Evolutionary conservation across 805 yeast species (phyloP), one percentile per base, ranked within the genome.

Genomic region (Ascoidea rubescens): DNA sequence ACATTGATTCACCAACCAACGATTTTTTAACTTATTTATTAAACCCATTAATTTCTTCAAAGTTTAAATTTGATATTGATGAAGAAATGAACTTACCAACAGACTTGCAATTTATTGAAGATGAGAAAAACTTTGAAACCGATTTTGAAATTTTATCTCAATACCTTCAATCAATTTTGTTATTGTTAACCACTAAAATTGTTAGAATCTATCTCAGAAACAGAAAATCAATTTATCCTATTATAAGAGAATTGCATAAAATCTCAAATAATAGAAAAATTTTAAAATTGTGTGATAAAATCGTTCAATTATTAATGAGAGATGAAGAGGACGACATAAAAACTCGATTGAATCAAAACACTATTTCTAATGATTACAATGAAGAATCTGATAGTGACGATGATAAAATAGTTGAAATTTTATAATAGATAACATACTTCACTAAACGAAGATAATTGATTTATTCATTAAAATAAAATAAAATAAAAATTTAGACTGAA

Each of bases 231-330:
- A 95, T 87, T 0, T 93, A 93, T 63, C 85, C 96, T 17, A 64
- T 93, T 53, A 73, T 93, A 45, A 82, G 96, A 63, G 97, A 89
- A 68, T 71, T 91, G 51, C 96, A 90, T 61, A 82, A 84, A 61
- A 78, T 67, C 49, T 62, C 67, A 5, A 67, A 68, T 28, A 66
- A 75, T 51, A 75, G 71, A 31, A 71, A 67, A 17, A 73, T 87
- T 28, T 71, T 71, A 47, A 95, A 85, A 47, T 67, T 85, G 47
- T 83, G 93, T 69, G 95, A 88, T 59, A 76, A 93, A 63, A 66
- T 86, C 46, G 99, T 90, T 28, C 91, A 91, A 64, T 78, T 88
- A 80, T 73, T 91, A 57, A 85, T 86, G 93, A 80, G 97, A 71
- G 97, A 91, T 62, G 97, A 90, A 61, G 67, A 67, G 33, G 64